Conservation (phyloP, 1,284 basidiomycete species). For the Ganoderma boninense region DNA sequence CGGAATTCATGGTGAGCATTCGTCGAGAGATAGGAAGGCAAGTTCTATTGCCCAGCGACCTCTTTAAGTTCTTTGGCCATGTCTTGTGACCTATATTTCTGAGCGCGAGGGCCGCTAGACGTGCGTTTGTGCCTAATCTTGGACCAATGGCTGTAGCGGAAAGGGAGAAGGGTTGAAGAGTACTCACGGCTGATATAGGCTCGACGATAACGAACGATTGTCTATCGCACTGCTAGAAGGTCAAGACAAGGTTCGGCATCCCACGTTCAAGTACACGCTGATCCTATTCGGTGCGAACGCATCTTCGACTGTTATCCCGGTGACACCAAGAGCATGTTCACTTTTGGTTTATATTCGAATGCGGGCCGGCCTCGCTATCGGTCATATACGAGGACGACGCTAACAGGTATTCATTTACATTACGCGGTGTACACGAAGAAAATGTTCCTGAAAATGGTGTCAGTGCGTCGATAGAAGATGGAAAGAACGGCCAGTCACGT, state of each 20-base stretch:
- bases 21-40: neutral
- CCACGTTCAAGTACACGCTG: neutral
- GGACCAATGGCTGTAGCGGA: neutral
- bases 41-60: neutral
- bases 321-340: neutral
- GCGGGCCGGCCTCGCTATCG: neutral
- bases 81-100: conserved; percentile 1
- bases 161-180: conserved; percentile 7
- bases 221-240: conserved; percentile 12
- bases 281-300: neutral
- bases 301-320: neutral
- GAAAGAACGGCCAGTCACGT: conserved; percentile 32
- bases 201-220: conserved; percentile 13
- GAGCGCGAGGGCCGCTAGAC: neutral
- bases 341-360: neutral
- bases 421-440: conserved; percentile 48
- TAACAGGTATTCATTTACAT: conserved; percentile 10
- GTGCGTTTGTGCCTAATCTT: conserved; percentile 13
- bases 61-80: neutral
- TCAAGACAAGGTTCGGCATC: neutral
- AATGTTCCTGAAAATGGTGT: conserved; percentile 39
- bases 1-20: conserved; percentile 2
- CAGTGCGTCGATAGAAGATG: neutral
- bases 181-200: conserved; percentile 11
- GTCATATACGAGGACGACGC: neutral